Evolutionary conservation across 768 basidiomycete genomes (phyloP), one percentile per base, ranked within the genome.

Genomic region (Leccinellum luteum): DNA sequence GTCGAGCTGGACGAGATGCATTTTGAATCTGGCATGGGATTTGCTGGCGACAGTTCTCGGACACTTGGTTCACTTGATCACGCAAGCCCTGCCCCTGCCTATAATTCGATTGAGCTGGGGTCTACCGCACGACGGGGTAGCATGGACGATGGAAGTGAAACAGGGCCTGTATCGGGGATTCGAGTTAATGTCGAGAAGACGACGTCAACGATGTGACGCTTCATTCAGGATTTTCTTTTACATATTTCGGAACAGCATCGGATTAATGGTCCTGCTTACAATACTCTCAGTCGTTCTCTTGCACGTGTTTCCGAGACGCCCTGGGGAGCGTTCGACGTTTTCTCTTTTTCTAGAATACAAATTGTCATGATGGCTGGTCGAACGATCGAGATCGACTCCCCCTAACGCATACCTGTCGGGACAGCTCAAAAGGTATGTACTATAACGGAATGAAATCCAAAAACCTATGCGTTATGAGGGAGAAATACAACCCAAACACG

Each of bases 151-250:
- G 73, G 52, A 25, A 67, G 38, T 54, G 72, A 66, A 31, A 55
- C 17, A 0, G 63, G 62, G 21, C 59, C 56, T 25, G 44, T 66
- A 52, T 59, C 67, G 43, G 82, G 84, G 10, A 84, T 87, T 58
- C 76, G 81, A 55, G 79, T 87, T 21, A 79, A 87, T 57, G 78
- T 88, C 17, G 85, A 87, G 69, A 85, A 82, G 70, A 78, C 78
- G 47, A 82, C 81, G 23, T 75, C 78, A 51, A 79, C 77, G 52
- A 76, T 82, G 66, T 84, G 66, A 69, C 19, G 50, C 30, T 49
- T 31, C 51, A 54, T 48, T 52, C 48, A 28, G 41, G 44, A 23
- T 41, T 60, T 61, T 61, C 41, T 31, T 47, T 56, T 66, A n/a
- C n/a, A n/a, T 47, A 52, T 55, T 66, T 65, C 63, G 62, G 67